phyloP scores from a whole-genome alignment of 2,329 filamentous ascomycete genomes.

The Botrytis pseudocinerea region DNA sequence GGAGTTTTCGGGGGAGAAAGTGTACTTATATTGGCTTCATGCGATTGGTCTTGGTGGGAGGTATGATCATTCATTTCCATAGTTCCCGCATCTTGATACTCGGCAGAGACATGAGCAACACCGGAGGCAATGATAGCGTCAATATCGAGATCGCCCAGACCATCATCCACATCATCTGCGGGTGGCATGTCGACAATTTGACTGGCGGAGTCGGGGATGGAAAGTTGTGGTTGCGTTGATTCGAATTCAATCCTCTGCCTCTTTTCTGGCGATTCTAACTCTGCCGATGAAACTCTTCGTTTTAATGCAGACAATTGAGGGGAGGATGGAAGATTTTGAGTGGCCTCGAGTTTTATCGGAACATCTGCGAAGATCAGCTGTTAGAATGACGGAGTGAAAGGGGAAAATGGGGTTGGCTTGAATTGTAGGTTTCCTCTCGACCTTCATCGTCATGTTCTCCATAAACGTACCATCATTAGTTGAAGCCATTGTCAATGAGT shows the following conservation, averaged over 20 bases:
- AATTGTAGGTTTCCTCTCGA: background rate
- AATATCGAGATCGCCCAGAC: conserved; percentile 15
- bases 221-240: background rate
- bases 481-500: background rate
- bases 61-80: background rate
- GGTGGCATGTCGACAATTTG: background rate
- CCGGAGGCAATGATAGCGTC: conserved; percentile 11
- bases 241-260: conserved; percentile 26
- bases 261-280: conserved; percentile 23
- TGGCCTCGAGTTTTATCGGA: conserved; percentile 9
- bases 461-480: conserved; percentile 16
- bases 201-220: background rate
- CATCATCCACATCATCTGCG: conserved; percentile 3
- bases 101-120: conserved; percentile 9
- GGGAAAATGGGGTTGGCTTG: background rate
- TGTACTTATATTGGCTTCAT: background rate
- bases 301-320: conserved; percentile 15
- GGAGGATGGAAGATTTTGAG: background rate
- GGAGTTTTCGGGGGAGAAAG: background rate
- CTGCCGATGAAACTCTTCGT: conserved; percentile 9
- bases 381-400: background rate
- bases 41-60: conserved; percentile 4
- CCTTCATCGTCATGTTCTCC: background rate
- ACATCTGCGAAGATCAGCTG: conserved; percentile 11
- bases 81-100: conserved; percentile 12